A percentile compares a stretch with the other conserved stretches of the same genome.
phyloP scores from a whole-genome alignment of 352 stramenopile genomes.

The Phytophthora pinifolia region DNA sequence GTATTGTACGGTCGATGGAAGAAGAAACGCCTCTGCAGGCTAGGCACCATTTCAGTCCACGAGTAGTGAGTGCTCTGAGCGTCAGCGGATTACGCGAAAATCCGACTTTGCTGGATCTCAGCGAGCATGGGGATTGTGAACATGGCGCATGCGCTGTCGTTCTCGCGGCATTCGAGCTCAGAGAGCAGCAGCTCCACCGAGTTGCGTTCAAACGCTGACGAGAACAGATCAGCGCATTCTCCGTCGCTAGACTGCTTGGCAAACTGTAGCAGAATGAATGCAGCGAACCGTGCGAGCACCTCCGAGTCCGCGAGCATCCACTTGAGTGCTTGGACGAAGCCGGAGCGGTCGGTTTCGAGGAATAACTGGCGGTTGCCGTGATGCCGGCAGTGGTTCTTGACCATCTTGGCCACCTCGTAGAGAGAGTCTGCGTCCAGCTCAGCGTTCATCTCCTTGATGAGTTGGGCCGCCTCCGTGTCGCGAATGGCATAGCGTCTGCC shows the following conservation, averaged over 20 bases:
- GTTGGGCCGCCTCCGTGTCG: slow-evolving; percentile 39
- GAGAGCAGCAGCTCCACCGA: slow-evolving; percentile 53
- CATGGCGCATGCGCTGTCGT: slow-evolving; percentile 26
- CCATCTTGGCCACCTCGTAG: slow-evolving; percentile 57
- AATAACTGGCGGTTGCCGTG: slow-evolving; percentile 71
- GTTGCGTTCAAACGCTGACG: slow-evolving; percentile 62
- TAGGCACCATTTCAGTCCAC: not conserved
- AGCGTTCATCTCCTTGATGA: slow-evolving; percentile 66
- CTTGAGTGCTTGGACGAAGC: slow-evolving; percentile 53
- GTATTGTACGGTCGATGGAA: slow-evolving; percentile 23
- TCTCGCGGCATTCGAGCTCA: slow-evolving; percentile 32
- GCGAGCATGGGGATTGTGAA: slow-evolving; percentile 58
- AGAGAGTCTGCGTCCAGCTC: slow-evolving; percentile 58
- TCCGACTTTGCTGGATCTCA: slow-evolving; percentile 56
- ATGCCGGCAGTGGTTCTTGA: slow-evolving; percentile 78
- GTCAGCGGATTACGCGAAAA: slow-evolving; percentile 43
- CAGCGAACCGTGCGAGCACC: slow-evolving; percentile 54
- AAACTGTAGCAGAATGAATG: slow-evolving; percentile 69
- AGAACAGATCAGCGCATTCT: slow-evolving; percentile 42
- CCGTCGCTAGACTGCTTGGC: slow-evolving; percentile 41
- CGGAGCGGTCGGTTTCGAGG: slow-evolving; percentile 37
- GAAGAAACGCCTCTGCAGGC: slow-evolving; percentile 7
- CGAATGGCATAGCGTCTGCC: slow-evolving; percentile 59
- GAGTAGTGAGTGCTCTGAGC: slow-evolving; percentile 6
- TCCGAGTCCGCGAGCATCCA: slow-evolving; percentile 70